Conservation (phyloP, 164 flowering plant genomes). For the Magnolia kwangsiensis region DNA sequence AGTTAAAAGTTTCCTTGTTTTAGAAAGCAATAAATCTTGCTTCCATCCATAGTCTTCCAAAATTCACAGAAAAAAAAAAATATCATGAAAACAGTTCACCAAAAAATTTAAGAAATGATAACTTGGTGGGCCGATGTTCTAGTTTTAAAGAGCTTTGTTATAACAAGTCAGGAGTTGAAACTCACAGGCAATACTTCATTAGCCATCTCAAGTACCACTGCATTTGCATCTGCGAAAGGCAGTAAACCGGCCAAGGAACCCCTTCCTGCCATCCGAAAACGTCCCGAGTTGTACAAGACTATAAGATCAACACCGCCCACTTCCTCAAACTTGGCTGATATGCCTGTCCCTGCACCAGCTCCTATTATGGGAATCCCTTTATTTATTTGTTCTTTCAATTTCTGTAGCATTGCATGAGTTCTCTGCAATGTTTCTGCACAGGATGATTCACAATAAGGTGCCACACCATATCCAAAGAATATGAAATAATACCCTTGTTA, state of each 20-base stretch:
- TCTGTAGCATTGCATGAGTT: constrained; percentile 50
- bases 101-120: too few species aligned
- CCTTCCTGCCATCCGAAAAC: constrained; percentile 97
- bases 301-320: constrained; percentile 92
- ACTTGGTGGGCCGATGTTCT: too few species aligned
- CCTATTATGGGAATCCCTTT: constrained; percentile 81
- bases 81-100: neutral
- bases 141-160: neutral
- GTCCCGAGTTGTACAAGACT: constrained; percentile 88
- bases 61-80: neutral
- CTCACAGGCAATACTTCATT: constrained; percentile 96
- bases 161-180: constrained; percentile 12
- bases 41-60: neutral
- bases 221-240: constrained; percentile 99
- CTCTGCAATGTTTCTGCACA: constrained; percentile 67
- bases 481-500: neutral
- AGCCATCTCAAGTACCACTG: constrained; percentile 94
- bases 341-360: constrained; percentile 98
- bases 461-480: neutral
- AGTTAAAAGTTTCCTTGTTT: neutral
- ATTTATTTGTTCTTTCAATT: constrained; percentile 55
- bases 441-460: constrained; percentile 5
- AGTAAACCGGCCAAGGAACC: constrained; percentile 93
- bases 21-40: neutral
- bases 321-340: constrained; percentile 99